These are phyloP conservation scores for Ceratocystis smalleyi DNA, from an alignment of 2,329 filamentous ascomycete genomes.

Conservation along the genomic window DNA sequence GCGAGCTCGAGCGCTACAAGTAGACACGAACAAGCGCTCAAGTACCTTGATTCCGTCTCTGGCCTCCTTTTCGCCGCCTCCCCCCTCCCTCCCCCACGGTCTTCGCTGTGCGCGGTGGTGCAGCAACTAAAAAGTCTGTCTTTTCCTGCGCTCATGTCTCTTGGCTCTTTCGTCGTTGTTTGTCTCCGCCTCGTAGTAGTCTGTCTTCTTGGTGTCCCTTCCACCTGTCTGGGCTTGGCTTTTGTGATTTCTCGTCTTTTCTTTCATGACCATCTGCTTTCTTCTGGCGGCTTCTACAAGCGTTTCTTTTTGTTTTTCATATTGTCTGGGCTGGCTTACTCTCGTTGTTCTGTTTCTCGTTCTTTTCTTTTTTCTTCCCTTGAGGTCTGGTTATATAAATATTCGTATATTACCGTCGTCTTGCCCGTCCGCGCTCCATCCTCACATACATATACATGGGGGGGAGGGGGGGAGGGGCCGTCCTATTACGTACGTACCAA, in stretches of 20 bases:
- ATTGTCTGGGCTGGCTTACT: no score
- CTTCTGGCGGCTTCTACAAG: background rate
- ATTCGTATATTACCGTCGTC: no score
- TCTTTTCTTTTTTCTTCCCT: conserved; percentile 15
- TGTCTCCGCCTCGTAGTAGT: background rate
- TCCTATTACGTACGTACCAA: background rate
- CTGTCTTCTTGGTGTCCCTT: background rate
- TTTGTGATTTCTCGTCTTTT: background rate
- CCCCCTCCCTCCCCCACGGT: background rate
- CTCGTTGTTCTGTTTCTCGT: no score
- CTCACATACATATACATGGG: conserved; percentile 17
- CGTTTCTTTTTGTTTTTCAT: background rate
- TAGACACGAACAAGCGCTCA: background rate
- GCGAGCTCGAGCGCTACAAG: background rate
- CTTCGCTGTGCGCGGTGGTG: background rate
- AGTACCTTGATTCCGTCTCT: background rate
- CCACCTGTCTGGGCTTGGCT: background rate
- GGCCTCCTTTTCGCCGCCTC: background rate
- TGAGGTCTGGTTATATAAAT: conserved; percentile 8
- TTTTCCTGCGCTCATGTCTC: background rate
- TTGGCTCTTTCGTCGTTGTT: background rate
- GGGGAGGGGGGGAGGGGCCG: background rate
- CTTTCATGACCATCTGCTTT: conserved; percentile 5
- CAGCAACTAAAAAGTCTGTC: background rate
- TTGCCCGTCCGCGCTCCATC: background rate